Evolutionary conservation across 2,329 filamentous ascomycete species (phyloP), one percentile per base, ranked within the genome.

Genomic region (Diaporthe caulivora): DNA sequence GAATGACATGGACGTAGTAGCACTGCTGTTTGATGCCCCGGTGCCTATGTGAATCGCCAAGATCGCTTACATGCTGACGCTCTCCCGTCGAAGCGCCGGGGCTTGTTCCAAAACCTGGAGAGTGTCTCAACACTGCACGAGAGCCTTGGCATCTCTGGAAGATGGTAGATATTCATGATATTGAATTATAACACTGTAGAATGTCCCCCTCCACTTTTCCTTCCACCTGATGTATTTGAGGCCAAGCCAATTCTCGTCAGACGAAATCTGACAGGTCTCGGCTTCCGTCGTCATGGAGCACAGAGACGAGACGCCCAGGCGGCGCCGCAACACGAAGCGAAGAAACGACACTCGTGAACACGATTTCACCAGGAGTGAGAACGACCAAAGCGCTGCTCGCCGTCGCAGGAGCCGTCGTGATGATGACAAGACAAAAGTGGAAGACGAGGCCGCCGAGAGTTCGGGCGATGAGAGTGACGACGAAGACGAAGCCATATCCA

Each of bases 181-280:
- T 31, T 49, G 60, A 65, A 65, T 49, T 37, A 65, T 65, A 65
- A 49, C 60, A 65, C 4, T 51, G 29, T 26, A 65, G 44, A 51
- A 37, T 65, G 42, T 31, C 13, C 24, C 42, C 60, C 21, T 65
- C 42, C 26, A 65, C 29, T 51, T 34, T 37, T 34, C n/a, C 42
- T 51, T 18, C 7, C 24, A 26, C 15, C 58, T 34, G 58, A 64
- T 31, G 24, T 47, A 10, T 34, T 49, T 21, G 60, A 65, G 60
- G 60, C 60, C 42, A 65, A 65, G 60, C 42, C 42, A 37, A 65
- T 49, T 37, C 42, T 49, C 60, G 44, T 65, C 29, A 17, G 44
- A 65, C 60, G 17, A 49, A 37, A 65, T 65, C 34, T 49, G 60
- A 51, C 60, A 65, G 44, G 44, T 65, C 60, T 65, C 29, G 60